Percentiles rank a stretch among this genome's conserved stretches.
Evolutionary conservation across 1,139 yeast species (phyloP).

Genomic region (Yarrowia galli): DNA sequence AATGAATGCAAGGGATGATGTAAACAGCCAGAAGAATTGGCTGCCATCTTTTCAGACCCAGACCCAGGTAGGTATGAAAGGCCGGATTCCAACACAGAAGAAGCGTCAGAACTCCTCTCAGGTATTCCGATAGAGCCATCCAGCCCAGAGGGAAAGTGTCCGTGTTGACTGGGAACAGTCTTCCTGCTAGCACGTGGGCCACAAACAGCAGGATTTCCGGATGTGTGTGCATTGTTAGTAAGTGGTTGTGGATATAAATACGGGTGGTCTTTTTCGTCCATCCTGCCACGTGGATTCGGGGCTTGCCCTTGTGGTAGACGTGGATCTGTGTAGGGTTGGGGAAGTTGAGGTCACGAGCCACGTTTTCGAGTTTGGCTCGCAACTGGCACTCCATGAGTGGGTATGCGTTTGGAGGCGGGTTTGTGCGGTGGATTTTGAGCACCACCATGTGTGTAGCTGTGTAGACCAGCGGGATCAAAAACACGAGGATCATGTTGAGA

Average conservation of each 20-base stretch:
- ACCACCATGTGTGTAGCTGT: constrained; percentile 1
- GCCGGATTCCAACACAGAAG: constrained; percentile 14
- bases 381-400: constrained; percentile 30
- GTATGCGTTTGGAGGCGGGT: constrained; percentile 16
- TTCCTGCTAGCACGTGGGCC: constrained; percentile 22
- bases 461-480: constrained; percentile 9
- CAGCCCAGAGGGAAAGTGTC: constrained; percentile 26
- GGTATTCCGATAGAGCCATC: constrained; percentile 26
- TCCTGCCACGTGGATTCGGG: constrained; percentile 29
- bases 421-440: constrained; percentile 18
- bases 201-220: constrained; percentile 33
- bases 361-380: constrained; percentile 14
- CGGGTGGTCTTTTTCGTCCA: constrained; percentile 14
- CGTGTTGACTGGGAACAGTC: constrained; percentile 22
- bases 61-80: constrained; percentile 9
- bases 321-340: constrained; percentile 13
- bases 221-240: constrained; percentile 30
- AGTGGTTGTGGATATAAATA: constrained; percentile 30
- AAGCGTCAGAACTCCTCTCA: constrained; percentile 10
- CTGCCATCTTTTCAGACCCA: constrained; percentile 11
- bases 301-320: constrained; percentile 31
- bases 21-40: constrained; percentile 18
- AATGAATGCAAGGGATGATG: constrained; percentile 26
- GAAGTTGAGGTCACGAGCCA: constrained; percentile 30
- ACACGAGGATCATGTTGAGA: background rate